Evolutionary conservation across 2,329 filamentous ascomycete genomes (phyloP), one percentile per base, ranked within the genome.

Genomic region (Ceratocystis lukuohia): DNA sequence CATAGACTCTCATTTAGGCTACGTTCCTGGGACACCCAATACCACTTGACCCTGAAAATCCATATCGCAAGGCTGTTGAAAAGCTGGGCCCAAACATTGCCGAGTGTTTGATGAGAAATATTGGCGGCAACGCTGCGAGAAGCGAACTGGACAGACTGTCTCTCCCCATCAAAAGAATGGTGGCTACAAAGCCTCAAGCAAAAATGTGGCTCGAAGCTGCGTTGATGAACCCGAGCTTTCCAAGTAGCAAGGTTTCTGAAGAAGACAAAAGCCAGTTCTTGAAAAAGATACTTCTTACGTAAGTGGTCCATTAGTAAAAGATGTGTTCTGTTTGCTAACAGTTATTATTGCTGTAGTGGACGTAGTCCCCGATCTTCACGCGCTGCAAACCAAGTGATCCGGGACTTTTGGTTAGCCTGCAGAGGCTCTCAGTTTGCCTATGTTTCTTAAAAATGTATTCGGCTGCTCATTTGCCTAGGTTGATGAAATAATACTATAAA

Each of bases 371-470:
- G 88, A 48, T 88, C 88, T 6, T 78, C 82, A 1, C 80, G 82
- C 69, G 76, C 80, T 62, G 89, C 87, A 2, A 88, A 86, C 69
- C 80, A 85, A 65, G 79, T 88, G 0, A 83, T 89, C 2, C 81
- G 83, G 67, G 86, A 89, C 37, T 91, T 91, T 72, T 91, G 87
- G 85, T 75, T 89, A n/a, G 79, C 80, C 1, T 86, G 85, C 69
- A 79, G 87, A 68, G 82, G 82, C 5, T 80, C 80, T 0, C 84
- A 77, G 70, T 87, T 85, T 74, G 77, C 83, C 12, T 68, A 68
- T 37, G 56, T 65, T 22, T 68, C 66, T 45, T 65, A 48, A 37
- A 53, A 53, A 6, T 17, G 15, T 17, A 53, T 28, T 15, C 22
- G 2, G 22, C 4, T 53, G 22, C 22, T 53, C 17, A 53, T 25